Evolutionary conservation across 495 filamentous ascomycete species (phyloP), one percentile per base, ranked within the genome.

Genomic region (Lasiosphaeriaceae sp.): DNA sequence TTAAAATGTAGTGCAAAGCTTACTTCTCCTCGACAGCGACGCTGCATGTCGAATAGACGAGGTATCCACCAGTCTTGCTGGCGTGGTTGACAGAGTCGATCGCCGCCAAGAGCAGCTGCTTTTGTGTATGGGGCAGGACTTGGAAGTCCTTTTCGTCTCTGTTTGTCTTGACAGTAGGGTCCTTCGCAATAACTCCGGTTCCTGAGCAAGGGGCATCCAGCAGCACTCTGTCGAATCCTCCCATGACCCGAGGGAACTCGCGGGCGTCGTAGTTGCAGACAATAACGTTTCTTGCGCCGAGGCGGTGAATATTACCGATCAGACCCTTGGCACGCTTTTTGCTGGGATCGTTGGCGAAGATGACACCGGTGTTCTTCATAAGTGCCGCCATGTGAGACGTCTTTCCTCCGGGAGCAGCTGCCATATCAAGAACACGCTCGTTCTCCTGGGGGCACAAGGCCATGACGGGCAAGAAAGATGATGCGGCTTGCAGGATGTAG

Each of bases 381-480:
- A 98, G 73, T 0, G 95, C 94, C 14, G 94, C 90, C 66, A 97
- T 90, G 70, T 97, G 90, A 2, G 95, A 97, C 8, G 92, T 96
- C 75, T 98, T 98, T 71, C 94, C 94, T 74, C 94, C 94, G 55
- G 94, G 94, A 58, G 94, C 94, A 55, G 94, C 84, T n/a, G 94
- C 91, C 94, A 98, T 98, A 67, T 74, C 71, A 50, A 95, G 89
- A 23, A 92, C 77, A 11, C 94, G 83, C 77, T 98, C 94, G 58
- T 92, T 80, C 70, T 95, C 89, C 70, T 97, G 94, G 0, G 94
- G 95, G 14, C 89, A 90, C 16, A 98, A 81, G 2, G 95, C 94
- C 91, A 98, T 97, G 62, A 96, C 92, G 62, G 94, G 94, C 24
- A 98, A 83, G 79, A 98, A 98, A 24, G 92, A 97, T 21, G 90